These are phyloP conservation scores for Aspergillus puulaauensis DNA, from an alignment of 2,329 filamentous ascomycete species.

Conservation along the genomic window DNA sequence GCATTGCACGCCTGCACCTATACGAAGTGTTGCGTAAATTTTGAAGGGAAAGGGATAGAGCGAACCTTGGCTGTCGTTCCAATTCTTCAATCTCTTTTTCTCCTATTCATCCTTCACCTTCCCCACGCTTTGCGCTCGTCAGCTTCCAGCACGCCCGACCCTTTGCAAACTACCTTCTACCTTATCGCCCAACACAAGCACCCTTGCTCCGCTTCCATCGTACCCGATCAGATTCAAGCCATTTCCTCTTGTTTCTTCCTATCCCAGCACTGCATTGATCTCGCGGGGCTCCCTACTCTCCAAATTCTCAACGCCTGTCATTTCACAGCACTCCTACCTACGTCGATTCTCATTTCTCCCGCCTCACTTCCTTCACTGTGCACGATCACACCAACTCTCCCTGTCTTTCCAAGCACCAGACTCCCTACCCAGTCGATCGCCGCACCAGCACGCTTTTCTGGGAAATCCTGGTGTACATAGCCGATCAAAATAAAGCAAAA, in stretches of 20 bases:
- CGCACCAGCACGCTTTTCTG: slow-evolving; percentile 93
- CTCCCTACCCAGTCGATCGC: slow-evolving; percentile 40
- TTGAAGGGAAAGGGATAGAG: slow-evolving; percentile 19
- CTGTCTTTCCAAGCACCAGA: slow-evolving; percentile 38
- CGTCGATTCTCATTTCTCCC: slow-evolving; percentile 36
- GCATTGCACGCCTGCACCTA: slow-evolving; percentile 1
- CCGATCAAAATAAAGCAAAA: slow-evolving; percentile 49
- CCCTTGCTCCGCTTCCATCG: slow-evolving; percentile 20
- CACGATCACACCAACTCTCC: slow-evolving; percentile 29
- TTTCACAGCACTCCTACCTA: slow-evolving; percentile 26
- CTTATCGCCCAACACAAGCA: slow-evolving; percentile 23
- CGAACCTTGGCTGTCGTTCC: slow-evolving; percentile 15
- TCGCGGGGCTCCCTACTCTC: slow-evolving; percentile 20
- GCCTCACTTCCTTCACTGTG: slow-evolving; percentile 35
- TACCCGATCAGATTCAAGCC: slow-evolving; percentile 22
- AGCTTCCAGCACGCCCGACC: slow-evolving; percentile 22
- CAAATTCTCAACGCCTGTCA: slow-evolving; percentile 21
- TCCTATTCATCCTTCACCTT: slow-evolving; percentile 13
- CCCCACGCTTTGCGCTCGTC: slow-evolving; percentile 20
- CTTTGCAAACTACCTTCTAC: slow-evolving; percentile 18
- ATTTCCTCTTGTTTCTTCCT: slow-evolving; percentile 18
- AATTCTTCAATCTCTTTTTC: slow-evolving; percentile 1
- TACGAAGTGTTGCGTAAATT: slow-evolving; percentile 14
- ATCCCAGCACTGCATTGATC: slow-evolving; percentile 24
- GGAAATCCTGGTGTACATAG: slow-evolving; percentile 86